These are phyloP conservation scores for Tuber brumale DNA, from an alignment of 495 filamentous ascomycete species.

Conservation along the genomic window DNA sequence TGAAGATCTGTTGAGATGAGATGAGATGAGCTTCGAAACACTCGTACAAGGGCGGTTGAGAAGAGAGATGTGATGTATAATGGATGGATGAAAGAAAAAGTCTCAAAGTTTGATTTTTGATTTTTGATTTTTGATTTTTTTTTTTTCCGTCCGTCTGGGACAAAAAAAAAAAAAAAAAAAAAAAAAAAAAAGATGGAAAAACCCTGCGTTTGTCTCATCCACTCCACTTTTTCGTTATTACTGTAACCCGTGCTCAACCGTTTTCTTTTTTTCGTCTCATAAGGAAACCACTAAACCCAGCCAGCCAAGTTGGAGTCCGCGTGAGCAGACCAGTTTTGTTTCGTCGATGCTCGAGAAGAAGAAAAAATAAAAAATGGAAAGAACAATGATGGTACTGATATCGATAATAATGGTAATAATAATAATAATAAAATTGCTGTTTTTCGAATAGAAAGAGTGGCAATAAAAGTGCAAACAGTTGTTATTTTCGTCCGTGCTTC, in stretches of 20 bases:
- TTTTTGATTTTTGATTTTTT: neutral
- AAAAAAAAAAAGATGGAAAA: neutral
- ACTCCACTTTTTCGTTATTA: neutral
- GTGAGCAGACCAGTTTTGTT: neutral
- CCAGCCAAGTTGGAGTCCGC: neutral
- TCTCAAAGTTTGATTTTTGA: neutral
- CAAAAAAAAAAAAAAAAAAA: neutral
- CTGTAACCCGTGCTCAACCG: neutral
- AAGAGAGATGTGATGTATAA: slow-evolving; percentile 2
- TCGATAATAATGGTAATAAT: neutral
- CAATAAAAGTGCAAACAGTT: neutral
- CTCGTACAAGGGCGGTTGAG: neutral
- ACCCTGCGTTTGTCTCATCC: neutral
- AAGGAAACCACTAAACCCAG: neutral
- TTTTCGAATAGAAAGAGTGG: neutral
- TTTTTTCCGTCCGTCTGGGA: too few relatives aligned
- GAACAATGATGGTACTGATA: neutral
- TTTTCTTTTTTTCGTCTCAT: neutral
- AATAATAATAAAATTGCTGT: neutral
- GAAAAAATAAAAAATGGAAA: neutral
- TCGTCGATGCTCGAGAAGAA: neutral
- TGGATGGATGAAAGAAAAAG: neutral
- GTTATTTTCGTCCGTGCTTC: neutral
- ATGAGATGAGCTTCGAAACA: slow-evolving; percentile 30
- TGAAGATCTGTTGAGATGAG: slow-evolving; percentile 37